Evolutionary conservation across 2,329 filamentous ascomycete species (phyloP), one percentile per base, ranked within the genome.

Genomic region (Penicillium sp.): DNA sequence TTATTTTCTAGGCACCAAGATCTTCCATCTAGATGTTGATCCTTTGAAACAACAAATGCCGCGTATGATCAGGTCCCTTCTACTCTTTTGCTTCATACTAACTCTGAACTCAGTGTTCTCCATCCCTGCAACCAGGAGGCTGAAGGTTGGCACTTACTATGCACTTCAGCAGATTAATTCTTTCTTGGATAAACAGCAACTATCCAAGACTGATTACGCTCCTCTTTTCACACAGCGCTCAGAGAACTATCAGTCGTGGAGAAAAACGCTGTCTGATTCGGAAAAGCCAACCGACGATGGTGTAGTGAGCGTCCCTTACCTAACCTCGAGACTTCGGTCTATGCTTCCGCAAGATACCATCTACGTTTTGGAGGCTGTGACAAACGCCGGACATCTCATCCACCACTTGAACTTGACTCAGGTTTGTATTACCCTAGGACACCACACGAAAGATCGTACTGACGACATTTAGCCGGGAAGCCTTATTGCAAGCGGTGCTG

Each of bases 341-440:
- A 67, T 77, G 3, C 81, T 83, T 24, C 86, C 86, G 0, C 60
- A 75, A 47, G 83, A 88, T 58, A 89, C 88, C 0, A 86, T 91
- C 53, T 92, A 83, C 72, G 86, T 85, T 4, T 76, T 92, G 32
- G 90, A 93, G 71, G 89, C 89, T 0, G 90, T 92, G 1, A 92
- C 90, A 0, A 86, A 89, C 60, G 85, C 86, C 0, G 73, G 63
- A 18, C 42, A 49, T 18, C 34, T 67, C 14, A 62, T 61, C 7
- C 61, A 68, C 42, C 64, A 68, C 34, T 48, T 68, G 2, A 58
- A 60, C 24, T 21, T 63, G 9, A 52, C 56, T 1, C 48, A 56
- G 46, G 61, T 63, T 49, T 24, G 24, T 36, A 9, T 2, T 48
- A 2, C 4, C 3, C 7, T 13, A 4, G 6, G 6, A 10, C 3